These are phyloP conservation scores for Thelonectria discophora DNA, from an alignment of 2,329 filamentous ascomycete genomes.

Conservation along the genomic window DNA sequence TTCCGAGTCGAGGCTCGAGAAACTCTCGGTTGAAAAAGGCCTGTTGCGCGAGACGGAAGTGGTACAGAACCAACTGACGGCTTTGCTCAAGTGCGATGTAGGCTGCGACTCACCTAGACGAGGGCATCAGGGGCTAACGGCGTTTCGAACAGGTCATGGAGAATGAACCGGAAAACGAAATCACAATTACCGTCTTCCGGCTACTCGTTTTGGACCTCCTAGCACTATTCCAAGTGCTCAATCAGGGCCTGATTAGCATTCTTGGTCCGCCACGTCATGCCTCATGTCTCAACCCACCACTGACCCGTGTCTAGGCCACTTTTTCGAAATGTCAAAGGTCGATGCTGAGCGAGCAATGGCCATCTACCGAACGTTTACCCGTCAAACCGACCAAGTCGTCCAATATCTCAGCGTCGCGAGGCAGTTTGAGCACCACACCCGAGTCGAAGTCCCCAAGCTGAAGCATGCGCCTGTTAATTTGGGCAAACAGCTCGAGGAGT, in stretches of 20 bases:
- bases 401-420: conserved; percentile 87
- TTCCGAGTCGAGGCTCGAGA: conserved; percentile 84
- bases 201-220: conserved; percentile 90
- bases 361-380: conserved; percentile 92
- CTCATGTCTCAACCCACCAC: conserved; percentile 24
- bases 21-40: conserved; percentile 88
- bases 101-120: conserved; percentile 42
- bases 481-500: conserved; percentile 89
- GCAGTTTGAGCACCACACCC: conserved; percentile 89
- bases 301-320: conserved; percentile 72
- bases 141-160: conserved; percentile 73
- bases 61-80: conserved; percentile 87
- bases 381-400: conserved; percentile 91
- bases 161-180: conserved; percentile 93
- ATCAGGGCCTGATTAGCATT: conserved; percentile 97
- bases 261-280: conserved; percentile 68
- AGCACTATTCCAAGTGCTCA: conserved; percentile 91
- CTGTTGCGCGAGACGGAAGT: conserved; percentile 89
- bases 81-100: conserved; percentile 89
- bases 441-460: conserved; percentile 93
- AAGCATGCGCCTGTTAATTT: conserved; percentile 96
- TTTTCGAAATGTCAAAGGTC: conserved; percentile 96
- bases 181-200: conserved; percentile 92
- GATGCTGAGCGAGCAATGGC: conserved; percentile 92
- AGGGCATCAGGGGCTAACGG: conserved; percentile 17